Evolutionary conservation across 2,329 filamentous ascomycete genomes (phyloP), one percentile per base, ranked within the genome.

Genomic region (Trichoderma sp.): DNA sequence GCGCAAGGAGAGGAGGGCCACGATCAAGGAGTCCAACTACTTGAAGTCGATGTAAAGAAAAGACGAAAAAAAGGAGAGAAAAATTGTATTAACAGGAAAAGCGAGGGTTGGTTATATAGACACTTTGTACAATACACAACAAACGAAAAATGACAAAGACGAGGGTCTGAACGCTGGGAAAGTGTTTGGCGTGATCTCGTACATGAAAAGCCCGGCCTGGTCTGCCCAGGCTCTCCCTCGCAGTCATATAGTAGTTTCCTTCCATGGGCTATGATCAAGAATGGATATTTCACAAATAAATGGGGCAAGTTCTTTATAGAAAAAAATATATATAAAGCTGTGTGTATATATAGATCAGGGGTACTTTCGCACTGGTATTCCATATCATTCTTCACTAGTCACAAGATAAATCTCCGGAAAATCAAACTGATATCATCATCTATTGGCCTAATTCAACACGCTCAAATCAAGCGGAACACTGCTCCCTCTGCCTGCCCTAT

Each of bases 381-480:
- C 56, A 34, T 32, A 60, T 32, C 56, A 58, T n/a, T 32, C 14
- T 51, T 36, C 21, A 39, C 28, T n/a, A 56, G 18, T 12, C 30
- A n/a, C 34, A 32, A 21, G 14, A 57, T 24, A n/a, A 4, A n/a
- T 61, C 56, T 66, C 57, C 24, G 36, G 15, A 5, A 43, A 70
- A 53, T 47, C 64, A 26, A 68, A 64, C 18, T 75, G 28, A 61
- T 60, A 70, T 66, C 39, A 67, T 66, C 57, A 36, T 65, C 56
- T 57, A 57, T 64, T 64, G 43, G 30, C 47, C 61, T 71, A 71
- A 74, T 60, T 65, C 63, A 76, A 73, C 34, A 87, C 85, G 75
- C 85, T 89, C 79, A 99, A 82, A 84, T 98, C 93, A 76, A 98
- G 84, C 34, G 96, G 96, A 76, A 98, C 95, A 84, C 93, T 98